Evolutionary conservation across 371 early-diverging fungal genomes (phyloP), one percentile per base, ranked within the genome.

Genomic region (Syncephalastrum sp.): DNA sequence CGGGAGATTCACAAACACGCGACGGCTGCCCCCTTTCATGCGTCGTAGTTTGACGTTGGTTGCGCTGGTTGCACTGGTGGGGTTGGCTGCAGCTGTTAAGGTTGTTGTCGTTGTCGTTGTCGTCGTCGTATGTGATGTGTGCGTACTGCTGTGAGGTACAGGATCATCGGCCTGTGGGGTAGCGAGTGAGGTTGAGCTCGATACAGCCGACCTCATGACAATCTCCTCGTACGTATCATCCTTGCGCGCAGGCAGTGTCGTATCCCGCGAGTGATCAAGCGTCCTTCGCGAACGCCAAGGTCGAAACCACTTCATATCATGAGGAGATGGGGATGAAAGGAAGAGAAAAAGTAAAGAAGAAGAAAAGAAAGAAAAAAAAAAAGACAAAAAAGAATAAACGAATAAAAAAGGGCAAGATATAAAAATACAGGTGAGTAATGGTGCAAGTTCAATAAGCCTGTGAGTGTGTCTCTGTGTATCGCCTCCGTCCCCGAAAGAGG

Each of bases 1-100:
- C 3, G 84, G 80, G 7, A 82, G 60, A 70, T 89, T 89, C 57
- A 89, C 66, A 72, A 84, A 89, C 5, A 91, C 82, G 19, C 84
- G 77, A 14, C 91, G 87, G 8, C 65, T 72, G 17, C 67, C 72
- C 23, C 42, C 55, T 0, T 48, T 53, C 8, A 75, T 68, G 15
- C 56, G 65, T 43, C 76, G 61, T 44, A 79, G 53, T 47, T 68
- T 68, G 47, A 75, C 71, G 17, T 47, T 61, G 45, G 70, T 61
- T 29, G 57, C 50, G 14, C 29, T 33, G 23, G 33, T 6, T 24
- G 60, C 17, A 44, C 27, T 21, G n/a, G 27, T 19, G 53, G 14
- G 1, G 47, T 13, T 16, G 48, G 47, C 29, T 21, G 41, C 10
- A 0, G 56, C 4, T 46, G 41, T 14, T 6, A 14, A 23, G n/a